Percentiles rank a stretch among this genome's conserved stretches.
These are phyloP conservation scores for Pseudogymnoascus sp. DNA, from an alignment of 2,329 filamentous ascomycete species.

Conservation along the genomic window DNA sequence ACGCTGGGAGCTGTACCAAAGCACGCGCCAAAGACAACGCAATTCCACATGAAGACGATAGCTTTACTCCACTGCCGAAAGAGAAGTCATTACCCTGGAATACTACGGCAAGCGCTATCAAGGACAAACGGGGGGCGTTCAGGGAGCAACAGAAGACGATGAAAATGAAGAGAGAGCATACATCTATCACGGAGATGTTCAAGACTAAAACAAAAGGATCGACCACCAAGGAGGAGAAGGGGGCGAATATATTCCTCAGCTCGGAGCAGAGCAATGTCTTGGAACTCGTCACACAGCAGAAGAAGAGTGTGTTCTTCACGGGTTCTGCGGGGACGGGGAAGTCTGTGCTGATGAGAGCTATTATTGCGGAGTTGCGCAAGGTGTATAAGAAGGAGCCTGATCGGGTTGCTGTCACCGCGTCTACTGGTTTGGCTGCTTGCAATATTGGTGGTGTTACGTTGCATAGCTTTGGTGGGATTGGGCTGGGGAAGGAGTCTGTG, in stretches of 20 bases:
- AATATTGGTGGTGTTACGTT: slow-evolving; percentile 94
- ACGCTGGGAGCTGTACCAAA: background rate
- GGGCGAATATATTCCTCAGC: slow-evolving; percentile 56
- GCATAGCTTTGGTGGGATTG: slow-evolving; percentile 93
- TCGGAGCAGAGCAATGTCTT: slow-evolving; percentile 79
- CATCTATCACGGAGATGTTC: slow-evolving; percentile 21
- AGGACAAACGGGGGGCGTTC: slow-evolving; percentile 68
- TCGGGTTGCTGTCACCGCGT: slow-evolving; percentile 85
- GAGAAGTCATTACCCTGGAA: slow-evolving; percentile 53
- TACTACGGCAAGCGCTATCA: slow-evolving; percentile 62
- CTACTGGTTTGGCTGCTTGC: slow-evolving; percentile 89
- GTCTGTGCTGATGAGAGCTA: slow-evolving; percentile 87
- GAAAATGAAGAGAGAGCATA: slow-evolving; percentile 31
- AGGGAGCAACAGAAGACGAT: slow-evolving; percentile 50
- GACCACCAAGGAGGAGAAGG: slow-evolving; percentile 37
- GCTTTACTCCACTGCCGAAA: slow-evolving; percentile 13
- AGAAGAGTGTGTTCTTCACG: slow-evolving; percentile 93
- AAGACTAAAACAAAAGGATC: slow-evolving; percentile 18
- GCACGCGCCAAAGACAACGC: background rate
- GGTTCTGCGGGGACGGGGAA: slow-evolving; percentile 95
- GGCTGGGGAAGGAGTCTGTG: slow-evolving; percentile 82
- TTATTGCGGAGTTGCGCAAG: slow-evolving; percentile 69
- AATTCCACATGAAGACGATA: background rate
- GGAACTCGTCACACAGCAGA: slow-evolving; percentile 68
- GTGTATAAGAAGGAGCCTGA: slow-evolving; percentile 73